Evolutionary conservation across 2,329 filamentous ascomycete genomes (phyloP).

Genomic region (Emergomyces orientalis): DNA sequence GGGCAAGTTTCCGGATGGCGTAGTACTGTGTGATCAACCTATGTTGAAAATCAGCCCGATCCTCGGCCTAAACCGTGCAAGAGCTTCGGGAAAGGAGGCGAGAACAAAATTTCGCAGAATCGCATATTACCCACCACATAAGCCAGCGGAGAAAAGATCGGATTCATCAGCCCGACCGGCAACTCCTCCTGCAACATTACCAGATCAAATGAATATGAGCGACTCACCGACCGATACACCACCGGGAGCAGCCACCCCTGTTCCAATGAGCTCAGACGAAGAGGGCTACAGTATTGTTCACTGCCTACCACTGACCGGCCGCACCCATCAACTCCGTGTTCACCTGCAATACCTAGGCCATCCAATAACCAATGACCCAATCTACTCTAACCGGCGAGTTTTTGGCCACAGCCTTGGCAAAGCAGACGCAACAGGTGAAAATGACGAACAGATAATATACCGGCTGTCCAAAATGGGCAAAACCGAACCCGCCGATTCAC

Average conservation of each 20-base stretch:
- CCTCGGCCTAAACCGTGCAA: conserved; percentile 84
- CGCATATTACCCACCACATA: conserved; percentile 70
- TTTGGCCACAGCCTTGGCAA: conserved; percentile 74
- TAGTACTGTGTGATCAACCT: conserved; percentile 85
- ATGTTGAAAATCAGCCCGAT: conserved; percentile 93
- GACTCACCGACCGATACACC: conserved; percentile 19
- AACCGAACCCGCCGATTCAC: conserved; percentile 78
- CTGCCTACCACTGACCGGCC: conserved; percentile 83
- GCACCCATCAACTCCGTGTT: conserved; percentile 90
- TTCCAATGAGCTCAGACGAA: conserved; percentile 33
- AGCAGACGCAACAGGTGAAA: conserved; percentile 56
- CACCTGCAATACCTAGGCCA: conserved; percentile 91
- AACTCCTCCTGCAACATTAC: conserved; percentile 12
- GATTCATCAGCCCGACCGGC: conserved; percentile 7
- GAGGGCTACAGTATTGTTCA: conserved; percentile 90
- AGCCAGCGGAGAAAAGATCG: conserved; percentile 17
- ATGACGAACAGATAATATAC: conserved; percentile 83
- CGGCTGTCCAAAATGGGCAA: conserved; percentile 86
- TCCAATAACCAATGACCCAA: conserved; percentile 94
- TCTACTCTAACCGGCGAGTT: conserved; percentile 89
- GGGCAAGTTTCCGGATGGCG: conserved; percentile 82
- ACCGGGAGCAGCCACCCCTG: conserved; percentile 25
- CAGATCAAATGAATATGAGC: conserved; percentile 18
- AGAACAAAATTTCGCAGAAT: conserved; percentile 84
- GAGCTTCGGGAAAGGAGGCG: conserved; percentile 82